Base-by-base conservation (phyloP, 2,329 filamentous ascomycete genomes). In the Arthrobotrys megalospora region DNA sequence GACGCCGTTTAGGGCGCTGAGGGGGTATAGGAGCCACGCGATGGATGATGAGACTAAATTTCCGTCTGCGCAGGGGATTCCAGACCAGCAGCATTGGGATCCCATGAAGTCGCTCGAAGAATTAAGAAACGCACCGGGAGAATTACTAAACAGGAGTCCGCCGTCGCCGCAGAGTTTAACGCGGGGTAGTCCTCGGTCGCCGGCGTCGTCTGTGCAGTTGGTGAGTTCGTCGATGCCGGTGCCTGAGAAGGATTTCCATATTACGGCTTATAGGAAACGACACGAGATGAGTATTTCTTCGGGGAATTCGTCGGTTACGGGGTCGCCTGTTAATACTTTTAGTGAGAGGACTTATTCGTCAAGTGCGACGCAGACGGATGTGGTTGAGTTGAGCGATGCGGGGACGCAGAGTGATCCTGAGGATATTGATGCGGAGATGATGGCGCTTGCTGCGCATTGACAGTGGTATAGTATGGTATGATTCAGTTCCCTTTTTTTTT, bases 61-160 rank as follows among this genome's bases (percentile, higher is more conserved):
- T 36, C 81, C 81, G n/a, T 80, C 80, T 10, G 81, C 81, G 19
- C 65, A 69, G 47, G 81, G 81, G 38, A 81, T 82, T 38, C 80
- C 81, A 24, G 79, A 80, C 21, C 81, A 81, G 63, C 80, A 81
- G 69, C 70, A 81, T 68, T 82, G 81, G 81, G 80, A 79, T 45
- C 76, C 81, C 47, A 78, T 79, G 55, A 63, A 52, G 19, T 70
- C 66, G 28, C 60, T 76, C 34, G 68, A 73, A 62, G 69, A 76
- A 50, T 69, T 80, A 70, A 80, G 76, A 64, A 73, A 75, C 52
- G 53, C 66, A 55, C 70, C 76, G 5, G 53, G 68, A 53, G 63
- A 62, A 47, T 62, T 81, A 66, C 67, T 80, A 79, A 72, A 80
- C 62, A 53, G 52, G 60, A 69, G 72, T 71, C 65, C 76, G 80